phyloP scores from a whole-genome alignment of 1,284 basidiomycete species.

The Cutaneotrichosporon arboriforme region DNA sequence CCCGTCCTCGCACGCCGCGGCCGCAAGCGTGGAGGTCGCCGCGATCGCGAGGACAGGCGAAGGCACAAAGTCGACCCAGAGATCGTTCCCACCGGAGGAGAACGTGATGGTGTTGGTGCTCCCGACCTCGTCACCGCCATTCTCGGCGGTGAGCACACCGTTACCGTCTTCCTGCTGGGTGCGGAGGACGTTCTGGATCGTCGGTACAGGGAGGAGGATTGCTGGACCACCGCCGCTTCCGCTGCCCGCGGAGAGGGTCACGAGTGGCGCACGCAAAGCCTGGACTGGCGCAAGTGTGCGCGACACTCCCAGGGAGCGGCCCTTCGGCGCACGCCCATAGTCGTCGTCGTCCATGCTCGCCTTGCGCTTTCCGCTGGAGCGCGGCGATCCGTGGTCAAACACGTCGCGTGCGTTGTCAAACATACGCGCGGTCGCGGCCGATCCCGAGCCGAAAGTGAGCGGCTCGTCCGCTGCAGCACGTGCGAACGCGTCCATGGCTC shows the following conservation, averaged over 20 bases:
- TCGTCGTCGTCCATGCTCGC: slow-evolving; percentile 17
- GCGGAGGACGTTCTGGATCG: slow-evolving; percentile 32
- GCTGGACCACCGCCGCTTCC: slow-evolving; percentile 1
- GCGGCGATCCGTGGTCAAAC: slow-evolving; percentile 19
- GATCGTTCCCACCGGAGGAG: slow-evolving; percentile 60
- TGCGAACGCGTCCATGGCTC: slow-evolving; percentile 26
- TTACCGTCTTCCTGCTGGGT: slow-evolving; percentile 22
- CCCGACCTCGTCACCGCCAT: slow-evolving; percentile 62
- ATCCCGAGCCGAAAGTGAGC: slow-evolving; percentile 23
- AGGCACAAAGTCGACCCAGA: slow-evolving; percentile 84
- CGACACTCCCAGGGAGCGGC: slow-evolving; percentile 25
- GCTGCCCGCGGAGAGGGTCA: not conserved
- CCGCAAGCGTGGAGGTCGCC: slow-evolving; percentile 63
- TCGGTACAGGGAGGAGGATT: slow-evolving; percentile 14
- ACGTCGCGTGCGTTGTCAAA: slow-evolving; percentile 29
- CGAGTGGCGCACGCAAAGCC: slow-evolving; percentile 31
- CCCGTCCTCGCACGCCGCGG: slow-evolving; percentile 70
- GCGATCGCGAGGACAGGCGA: slow-evolving; percentile 62
- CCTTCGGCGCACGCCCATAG: slow-evolving; percentile 9
- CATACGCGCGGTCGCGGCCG: slow-evolving; percentile 30
- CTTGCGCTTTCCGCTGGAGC: slow-evolving; percentile 31
- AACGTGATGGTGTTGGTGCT: slow-evolving; percentile 34
- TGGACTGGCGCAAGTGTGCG: slow-evolving; percentile 18
- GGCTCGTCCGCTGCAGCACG: slow-evolving; percentile 30
- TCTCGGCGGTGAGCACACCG: slow-evolving; percentile 57